Conservation (phyloP, 148 eudicot genomes). For the Vaccinium corymbosum region DNA sequence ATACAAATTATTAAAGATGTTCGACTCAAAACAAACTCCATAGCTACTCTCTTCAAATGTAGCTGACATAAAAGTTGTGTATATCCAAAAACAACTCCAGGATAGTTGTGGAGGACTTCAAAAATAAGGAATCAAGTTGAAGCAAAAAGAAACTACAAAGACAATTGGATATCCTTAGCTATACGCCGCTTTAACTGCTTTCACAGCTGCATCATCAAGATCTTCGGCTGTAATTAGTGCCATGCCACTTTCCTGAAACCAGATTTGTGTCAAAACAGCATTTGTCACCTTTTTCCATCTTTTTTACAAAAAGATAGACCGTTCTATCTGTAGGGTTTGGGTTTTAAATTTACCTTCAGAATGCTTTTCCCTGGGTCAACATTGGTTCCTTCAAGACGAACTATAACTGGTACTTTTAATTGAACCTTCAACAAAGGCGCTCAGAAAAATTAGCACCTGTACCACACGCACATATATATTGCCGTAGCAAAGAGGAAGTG, state of each 20-base stretch:
- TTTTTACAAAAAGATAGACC: background rate
- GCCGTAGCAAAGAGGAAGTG: background rate
- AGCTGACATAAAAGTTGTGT: background rate
- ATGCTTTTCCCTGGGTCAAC: slow-evolving; percentile 97
- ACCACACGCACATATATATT: background rate
- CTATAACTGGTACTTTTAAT: slow-evolving; percentile 82
- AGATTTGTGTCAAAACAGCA: slow-evolving; percentile 14
- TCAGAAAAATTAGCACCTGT: slow-evolving; percentile 9
- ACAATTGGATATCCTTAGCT: slow-evolving; percentile 15
- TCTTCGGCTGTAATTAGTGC: slow-evolving; percentile 88
- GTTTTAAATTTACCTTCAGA: slow-evolving; percentile 53
- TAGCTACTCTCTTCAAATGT: background rate
- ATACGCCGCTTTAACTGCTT: slow-evolving; percentile 70
- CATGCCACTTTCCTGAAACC: slow-evolving; percentile 90
- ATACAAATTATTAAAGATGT: background rate
- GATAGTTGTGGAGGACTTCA: background rate
- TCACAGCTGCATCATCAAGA: slow-evolving; percentile 94
- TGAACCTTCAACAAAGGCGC: slow-evolving; percentile 48
- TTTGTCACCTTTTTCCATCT: background rate
- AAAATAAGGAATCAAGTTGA: background rate
- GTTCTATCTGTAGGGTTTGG: background rate
- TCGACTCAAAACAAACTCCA: background rate
- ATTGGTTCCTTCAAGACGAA: slow-evolving; percentile 98
- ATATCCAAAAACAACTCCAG: background rate
- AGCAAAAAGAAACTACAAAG: background rate